A percentile compares a stretch with the other conserved stretches of the same genome.
Conservation (phyloP, 2,329 filamentous ascomycete species). For the Cytospora leucostoma region DNA sequence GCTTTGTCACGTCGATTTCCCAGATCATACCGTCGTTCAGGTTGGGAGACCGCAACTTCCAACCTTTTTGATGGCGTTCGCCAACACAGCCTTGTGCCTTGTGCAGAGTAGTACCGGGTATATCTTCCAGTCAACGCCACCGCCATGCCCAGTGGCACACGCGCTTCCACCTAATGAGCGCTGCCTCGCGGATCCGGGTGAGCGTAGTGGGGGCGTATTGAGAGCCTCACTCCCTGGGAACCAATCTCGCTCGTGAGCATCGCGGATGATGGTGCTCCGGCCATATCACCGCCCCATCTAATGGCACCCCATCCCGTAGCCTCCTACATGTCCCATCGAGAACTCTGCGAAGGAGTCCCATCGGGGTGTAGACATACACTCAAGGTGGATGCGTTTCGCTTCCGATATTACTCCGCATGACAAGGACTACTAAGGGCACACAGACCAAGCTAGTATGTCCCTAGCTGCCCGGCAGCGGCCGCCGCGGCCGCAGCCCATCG, state of each 20-base stretch:
- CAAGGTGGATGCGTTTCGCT: neutral
- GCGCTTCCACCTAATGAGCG: neutral
- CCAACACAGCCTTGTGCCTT: neutral
- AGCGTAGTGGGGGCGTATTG: neutral
- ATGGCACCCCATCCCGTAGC: neutral
- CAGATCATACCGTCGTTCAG: neutral
- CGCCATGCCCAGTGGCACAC: conserved; percentile 1
- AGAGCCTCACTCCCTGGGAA: neutral
- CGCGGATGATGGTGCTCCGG: neutral
- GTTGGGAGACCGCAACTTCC: neutral
- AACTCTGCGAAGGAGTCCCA: neutral
- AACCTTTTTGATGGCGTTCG: neutral
- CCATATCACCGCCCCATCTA: neutral
- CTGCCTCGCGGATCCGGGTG: neutral
- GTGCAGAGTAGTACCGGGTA: neutral
- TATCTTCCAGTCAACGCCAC: conserved; percentile 1
- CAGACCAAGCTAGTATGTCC: neutral
- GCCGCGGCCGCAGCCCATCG: neutral
- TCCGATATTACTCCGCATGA: neutral
- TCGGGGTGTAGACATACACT: neutral
- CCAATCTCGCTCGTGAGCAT: neutral
- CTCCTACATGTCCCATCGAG: neutral
- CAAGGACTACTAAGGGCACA: neutral
- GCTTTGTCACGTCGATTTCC: neutral
- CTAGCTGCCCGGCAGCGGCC: neutral